phyloP scores from a whole-genome alignment of 129 eudicot genomes.

The Artemisia annua region DNA sequence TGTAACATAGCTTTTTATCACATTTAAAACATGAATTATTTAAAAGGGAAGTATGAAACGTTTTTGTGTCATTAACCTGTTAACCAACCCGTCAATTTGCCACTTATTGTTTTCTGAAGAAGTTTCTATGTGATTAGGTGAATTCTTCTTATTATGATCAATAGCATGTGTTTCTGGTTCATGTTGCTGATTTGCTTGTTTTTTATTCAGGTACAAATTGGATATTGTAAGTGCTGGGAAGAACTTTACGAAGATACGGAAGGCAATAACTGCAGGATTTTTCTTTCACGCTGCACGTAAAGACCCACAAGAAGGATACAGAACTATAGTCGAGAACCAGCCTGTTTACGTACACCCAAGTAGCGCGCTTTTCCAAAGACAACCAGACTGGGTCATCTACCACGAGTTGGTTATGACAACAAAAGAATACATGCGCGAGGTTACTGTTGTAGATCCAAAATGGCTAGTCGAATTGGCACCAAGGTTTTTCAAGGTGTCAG shows the following conservation, averaged over 20 bases:
- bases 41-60: too few species aligned
- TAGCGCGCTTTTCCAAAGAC: constrained; percentile 25
- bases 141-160: constrained; percentile 31
- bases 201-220: constrained; percentile 43
- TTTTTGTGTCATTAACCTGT: too few species aligned
- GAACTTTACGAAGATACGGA: constrained; percentile 45
- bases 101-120: neutral
- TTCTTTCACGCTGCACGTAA: constrained; percentile 47
- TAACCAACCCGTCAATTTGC: too few species aligned
- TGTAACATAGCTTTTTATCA: too few species aligned
- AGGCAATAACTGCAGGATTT: constrained; percentile 51
- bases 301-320: constrained; percentile 38
- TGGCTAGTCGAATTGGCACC: constrained; percentile 64
- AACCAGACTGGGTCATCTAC: constrained; percentile 51
- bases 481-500: constrained; percentile 76
- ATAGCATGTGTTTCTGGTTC: neutral
- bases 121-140: neutral
- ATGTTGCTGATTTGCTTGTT: constrained; percentile 1
- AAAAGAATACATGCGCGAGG: constrained; percentile 58
- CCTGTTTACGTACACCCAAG: constrained; percentile 51
- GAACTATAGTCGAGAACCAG: constrained; percentile 44
- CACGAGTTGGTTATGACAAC: constrained; percentile 62
- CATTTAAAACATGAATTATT: too few species aligned
- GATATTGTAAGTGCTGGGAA: constrained; percentile 42
- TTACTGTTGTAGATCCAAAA: constrained; percentile 45